These are phyloP conservation scores for Populus nigra DNA, from an alignment of 345 rosid species.

Conservation along the genomic window DNA sequence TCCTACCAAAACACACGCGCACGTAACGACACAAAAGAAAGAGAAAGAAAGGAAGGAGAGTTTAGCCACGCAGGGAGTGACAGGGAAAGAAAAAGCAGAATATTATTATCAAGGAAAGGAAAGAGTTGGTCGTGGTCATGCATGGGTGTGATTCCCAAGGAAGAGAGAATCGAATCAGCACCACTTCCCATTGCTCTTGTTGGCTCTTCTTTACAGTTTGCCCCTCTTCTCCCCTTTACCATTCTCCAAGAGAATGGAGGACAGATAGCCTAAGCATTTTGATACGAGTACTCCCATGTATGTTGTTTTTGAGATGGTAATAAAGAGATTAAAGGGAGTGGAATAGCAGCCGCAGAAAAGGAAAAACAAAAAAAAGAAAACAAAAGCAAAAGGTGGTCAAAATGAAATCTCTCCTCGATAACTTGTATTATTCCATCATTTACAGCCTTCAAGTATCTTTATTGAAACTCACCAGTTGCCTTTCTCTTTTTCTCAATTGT, in stretches of 20 bases:
- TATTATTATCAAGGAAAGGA: neutral
- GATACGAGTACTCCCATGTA: neutral
- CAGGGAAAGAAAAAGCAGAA: neutral
- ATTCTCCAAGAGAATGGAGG: constrained; percentile 59
- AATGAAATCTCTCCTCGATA: constrained; percentile 46
- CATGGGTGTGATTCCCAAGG: constrained; percentile 53
- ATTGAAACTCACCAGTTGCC: constrained; percentile 49
- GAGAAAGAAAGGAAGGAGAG: neutral
- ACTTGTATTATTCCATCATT: constrained; percentile 39
- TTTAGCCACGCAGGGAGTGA: neutral
- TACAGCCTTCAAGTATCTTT: constrained; percentile 38
- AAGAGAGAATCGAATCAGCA: constrained; percentile 47
- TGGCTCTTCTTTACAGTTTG: constrained; percentile 49
- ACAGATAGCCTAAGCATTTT: constrained; percentile 14
- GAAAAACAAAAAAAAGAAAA: neutral
- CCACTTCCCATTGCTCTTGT: constrained; percentile 31
- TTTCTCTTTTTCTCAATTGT: constrained; percentile 32
- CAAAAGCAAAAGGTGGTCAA: constrained; percentile 48
- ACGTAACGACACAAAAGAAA: neutral
- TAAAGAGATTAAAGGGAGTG: neutral
- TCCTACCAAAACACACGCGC: neutral
- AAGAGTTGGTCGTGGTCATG: constrained; percentile 41
- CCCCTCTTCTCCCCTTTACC: constrained; percentile 41
- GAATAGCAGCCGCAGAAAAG: constrained; percentile 37
- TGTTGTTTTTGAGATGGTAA: neutral